These are phyloP conservation scores for Citrus mangshanensis DNA, from an alignment of 345 rosid genomes.

Conservation along the genomic window DNA sequence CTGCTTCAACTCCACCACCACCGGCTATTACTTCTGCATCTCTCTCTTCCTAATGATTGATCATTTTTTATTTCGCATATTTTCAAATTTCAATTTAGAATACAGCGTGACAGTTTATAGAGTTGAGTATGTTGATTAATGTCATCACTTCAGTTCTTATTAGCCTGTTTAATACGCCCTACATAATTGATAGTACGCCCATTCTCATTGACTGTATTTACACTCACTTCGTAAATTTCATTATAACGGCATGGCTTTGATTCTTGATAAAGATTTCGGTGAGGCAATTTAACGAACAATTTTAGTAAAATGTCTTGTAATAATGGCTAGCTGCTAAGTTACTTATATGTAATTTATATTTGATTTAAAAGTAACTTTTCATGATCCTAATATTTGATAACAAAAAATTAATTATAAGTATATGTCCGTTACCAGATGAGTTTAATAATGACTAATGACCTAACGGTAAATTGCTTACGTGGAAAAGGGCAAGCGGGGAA, in stretches of 20 bases:
- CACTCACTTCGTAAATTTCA: neutral
- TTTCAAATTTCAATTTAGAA: slow-evolving; percentile 3
- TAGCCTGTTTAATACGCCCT: neutral
- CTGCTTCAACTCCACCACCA: slow-evolving; percentile 29
- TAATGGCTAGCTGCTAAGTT: no score
- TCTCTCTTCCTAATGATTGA: slow-evolving; percentile 31
- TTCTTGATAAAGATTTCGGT: neutral
- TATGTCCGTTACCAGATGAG: neutral
- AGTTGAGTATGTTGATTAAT: neutral
- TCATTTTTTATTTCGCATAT: slow-evolving; percentile 10
- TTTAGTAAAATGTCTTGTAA: no score
- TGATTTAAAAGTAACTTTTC: no score
- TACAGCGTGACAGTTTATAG: neutral
- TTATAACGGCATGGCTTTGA: neutral
- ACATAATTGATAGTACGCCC: neutral
- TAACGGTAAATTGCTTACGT: no score
- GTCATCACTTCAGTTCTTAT: neutral
- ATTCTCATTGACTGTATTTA: neutral
- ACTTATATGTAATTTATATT: no score
- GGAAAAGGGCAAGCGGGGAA: neutral
- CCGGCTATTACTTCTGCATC: slow-evolving; percentile 23
- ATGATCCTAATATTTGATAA: no score
- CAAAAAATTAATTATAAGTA: no score
- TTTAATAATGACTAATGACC: no score
- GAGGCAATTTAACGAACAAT: no score